These are phyloP conservation scores for Candida sp. DNA, from an alignment of 1,139 yeast species.

Conservation along the genomic window DNA sequence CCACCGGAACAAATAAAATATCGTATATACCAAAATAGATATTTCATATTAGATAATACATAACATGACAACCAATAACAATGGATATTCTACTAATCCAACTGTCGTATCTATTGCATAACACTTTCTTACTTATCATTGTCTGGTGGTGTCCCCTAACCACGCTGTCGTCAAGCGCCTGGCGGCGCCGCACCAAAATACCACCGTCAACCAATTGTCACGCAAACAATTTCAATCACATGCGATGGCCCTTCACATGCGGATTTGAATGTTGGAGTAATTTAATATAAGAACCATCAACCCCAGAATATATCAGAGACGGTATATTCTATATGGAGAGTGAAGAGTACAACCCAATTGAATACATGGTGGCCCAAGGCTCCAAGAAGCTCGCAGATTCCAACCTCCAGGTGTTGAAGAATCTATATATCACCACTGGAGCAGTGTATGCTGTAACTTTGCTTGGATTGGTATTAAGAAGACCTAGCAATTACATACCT, in stretches of 20 bases:
- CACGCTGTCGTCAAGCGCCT: too few species aligned
- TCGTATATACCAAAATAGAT: neutral
- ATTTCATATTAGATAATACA: too few species aligned
- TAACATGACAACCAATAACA: too few species aligned
- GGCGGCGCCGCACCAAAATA: neutral
- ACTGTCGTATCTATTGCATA: too few species aligned
- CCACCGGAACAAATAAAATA: neutral
- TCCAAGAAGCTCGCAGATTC: conserved; percentile 67
- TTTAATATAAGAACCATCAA: neutral
- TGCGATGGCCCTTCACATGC: neutral
- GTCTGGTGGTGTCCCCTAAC: too few species aligned
- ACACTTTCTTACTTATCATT: too few species aligned
- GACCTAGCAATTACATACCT: conserved; percentile 54
- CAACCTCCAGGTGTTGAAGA: conserved; percentile 52
- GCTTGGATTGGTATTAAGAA: conserved; percentile 38
- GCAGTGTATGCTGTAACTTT: conserved; percentile 41
- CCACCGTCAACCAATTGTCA: neutral
- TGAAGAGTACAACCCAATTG: conserved; percentile 1
- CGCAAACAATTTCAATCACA: neutral
- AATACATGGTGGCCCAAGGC: conserved; percentile 41
- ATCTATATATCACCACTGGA: conserved; percentile 48
- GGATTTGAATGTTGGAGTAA: neutral
- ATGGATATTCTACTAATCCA: too few species aligned
- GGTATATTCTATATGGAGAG: neutral
- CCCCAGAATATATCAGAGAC: neutral